These are phyloP conservation scores for Neoarthrinium moseri DNA, from an alignment of 2,329 filamentous ascomycete genomes.

Conservation along the genomic window DNA sequence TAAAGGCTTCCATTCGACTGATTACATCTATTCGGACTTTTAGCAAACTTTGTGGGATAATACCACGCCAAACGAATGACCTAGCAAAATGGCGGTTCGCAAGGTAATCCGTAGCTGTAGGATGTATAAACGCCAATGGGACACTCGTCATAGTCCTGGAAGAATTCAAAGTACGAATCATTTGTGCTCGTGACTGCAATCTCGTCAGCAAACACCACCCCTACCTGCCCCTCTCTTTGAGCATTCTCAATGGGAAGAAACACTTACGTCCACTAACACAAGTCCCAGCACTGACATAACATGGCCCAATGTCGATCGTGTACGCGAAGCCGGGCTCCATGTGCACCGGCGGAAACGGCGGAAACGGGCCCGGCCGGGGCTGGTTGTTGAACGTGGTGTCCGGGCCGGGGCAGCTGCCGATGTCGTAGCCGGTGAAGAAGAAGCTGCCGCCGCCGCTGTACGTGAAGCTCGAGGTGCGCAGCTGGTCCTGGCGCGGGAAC, in stretches of 20 bases:
- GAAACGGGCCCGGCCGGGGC: conserved; percentile 22
- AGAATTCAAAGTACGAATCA: conserved; percentile 28
- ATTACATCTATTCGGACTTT: too few relatives aligned
- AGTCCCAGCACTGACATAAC: conserved; percentile 23
- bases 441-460: conserved; percentile 35
- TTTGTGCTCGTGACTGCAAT: conserved; percentile 16
- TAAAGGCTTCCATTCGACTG: too few relatives aligned
- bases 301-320: conserved; percentile 29
- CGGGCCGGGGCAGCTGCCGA: conserved; percentile 26
- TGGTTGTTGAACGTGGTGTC: conserved; percentile 29
- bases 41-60: too few relatives aligned
- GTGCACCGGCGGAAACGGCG: conserved; percentile 27
- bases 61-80: too few relatives aligned
- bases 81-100: conserved; percentile 16
- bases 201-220: neutral
- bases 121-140: conserved; percentile 29
- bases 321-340: conserved; percentile 32
- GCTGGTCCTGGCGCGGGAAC: conserved; percentile 36
- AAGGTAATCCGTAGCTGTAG: conserved; percentile 27
- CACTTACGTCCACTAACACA: conserved; percentile 28
- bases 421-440: conserved; percentile 26
- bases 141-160: conserved; percentile 24
- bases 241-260: too few relatives aligned
- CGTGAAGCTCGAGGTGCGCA: conserved; percentile 32
- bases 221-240: neutral